These are phyloP conservation scores for Xylariaceae sp. DNA, from an alignment of 2,329 filamentous ascomycete genomes.

Conservation along the genomic window DNA sequence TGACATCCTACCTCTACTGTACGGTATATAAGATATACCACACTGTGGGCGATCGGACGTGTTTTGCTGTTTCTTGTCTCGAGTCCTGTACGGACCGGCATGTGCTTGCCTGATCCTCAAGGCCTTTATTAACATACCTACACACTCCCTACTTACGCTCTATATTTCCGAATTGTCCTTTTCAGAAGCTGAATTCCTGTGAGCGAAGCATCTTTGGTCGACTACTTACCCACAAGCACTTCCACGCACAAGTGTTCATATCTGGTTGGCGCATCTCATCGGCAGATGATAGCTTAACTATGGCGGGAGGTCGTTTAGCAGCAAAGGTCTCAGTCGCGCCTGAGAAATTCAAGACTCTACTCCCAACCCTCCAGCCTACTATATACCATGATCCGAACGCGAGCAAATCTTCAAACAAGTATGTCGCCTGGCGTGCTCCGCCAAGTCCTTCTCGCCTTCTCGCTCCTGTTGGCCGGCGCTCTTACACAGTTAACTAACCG, in stretches of 20 bases:
- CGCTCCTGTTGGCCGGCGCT: background rate
- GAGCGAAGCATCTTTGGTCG: background rate
- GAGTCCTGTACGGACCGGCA: no score
- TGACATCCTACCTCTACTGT: no score
- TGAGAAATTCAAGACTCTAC: conserved; percentile 31
- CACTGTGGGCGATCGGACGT: no score
- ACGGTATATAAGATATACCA: no score
- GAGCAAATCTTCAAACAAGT: conserved; percentile 29
- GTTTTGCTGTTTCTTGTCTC: no score
- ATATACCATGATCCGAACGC: conserved; percentile 31
- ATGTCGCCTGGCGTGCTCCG: conserved; percentile 8
- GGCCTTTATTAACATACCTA: background rate
- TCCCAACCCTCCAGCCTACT: conserved; percentile 31
- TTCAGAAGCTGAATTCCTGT: background rate
- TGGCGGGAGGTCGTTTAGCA: conserved; percentile 26
- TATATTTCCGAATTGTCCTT: background rate
- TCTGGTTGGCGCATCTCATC: background rate
- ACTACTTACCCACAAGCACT: background rate
- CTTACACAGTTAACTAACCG: conserved; percentile 1
- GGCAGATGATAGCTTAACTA: conserved; percentile 4
- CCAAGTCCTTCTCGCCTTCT: background rate
- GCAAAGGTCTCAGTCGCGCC: conserved; percentile 30
- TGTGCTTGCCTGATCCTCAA: no score
- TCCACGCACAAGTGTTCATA: background rate
- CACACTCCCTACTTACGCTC: background rate